Base-by-base conservation (phyloP, 2,329 filamentous ascomycete genomes). In the Arthroderma sp. region DNA sequence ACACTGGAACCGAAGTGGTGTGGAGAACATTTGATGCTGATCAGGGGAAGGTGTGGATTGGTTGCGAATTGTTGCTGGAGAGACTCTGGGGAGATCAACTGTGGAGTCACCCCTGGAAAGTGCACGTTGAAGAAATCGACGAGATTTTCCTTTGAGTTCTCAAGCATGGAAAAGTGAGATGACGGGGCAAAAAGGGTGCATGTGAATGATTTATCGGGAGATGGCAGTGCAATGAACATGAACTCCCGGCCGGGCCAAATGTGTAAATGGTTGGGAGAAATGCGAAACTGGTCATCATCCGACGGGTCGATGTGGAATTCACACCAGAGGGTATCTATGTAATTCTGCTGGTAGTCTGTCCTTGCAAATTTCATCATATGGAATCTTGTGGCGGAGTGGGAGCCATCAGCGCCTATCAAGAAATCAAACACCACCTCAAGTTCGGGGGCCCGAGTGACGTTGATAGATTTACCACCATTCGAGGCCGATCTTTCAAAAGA, bases 221-320 rank as follows among this genome's bases (percentile, higher is more conserved):
- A 73, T 0, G 91, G 89, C 37, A 98, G 88, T 11, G 91, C 93
- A 57, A 98, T 98, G 66, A 98, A 98, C 93, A 98, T 96, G 57
- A 91, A 89, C 36, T 88, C 80, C 55, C 80, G 81, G 30, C 85
- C 87, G 0, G 91, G 91, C 91, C 91, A 98, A 59, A 98, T 98
- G 63, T 98, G 91, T 1, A 98, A 72, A 60, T 96, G 88, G 55
- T 95, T 85, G 1, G 87, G 86, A 0, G 86, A 91, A 53, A 96
- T 91, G 40, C 73, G 72, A 59, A 93, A 96, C 38, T 72, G 67
- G 22, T 70, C 69, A 28, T 58, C 54, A 5, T 60, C 51, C 0
- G 63, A 58, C 7, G 84, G 73, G 15, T 75, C 70, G 49, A 98
- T 86, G 41, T 80, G 80, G 59, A 98, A 96, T 59, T 98, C 91